Evolutionary conservation across 2,329 filamentous ascomycete genomes (phyloP).

Genomic region (Balansia obtecta): DNA sequence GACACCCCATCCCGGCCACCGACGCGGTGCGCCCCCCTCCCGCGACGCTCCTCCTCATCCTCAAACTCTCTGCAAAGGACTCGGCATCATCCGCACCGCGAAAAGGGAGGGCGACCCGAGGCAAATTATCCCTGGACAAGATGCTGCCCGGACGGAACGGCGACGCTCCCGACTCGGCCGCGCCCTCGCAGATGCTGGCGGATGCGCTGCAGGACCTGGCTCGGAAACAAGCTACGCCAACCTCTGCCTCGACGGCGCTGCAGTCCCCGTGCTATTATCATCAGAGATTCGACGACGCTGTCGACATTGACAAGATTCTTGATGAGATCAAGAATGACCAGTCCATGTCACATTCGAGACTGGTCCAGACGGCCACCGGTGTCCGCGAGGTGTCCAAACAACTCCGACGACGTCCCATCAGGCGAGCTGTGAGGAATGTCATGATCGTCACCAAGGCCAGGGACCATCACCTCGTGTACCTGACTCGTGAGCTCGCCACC

Average conservation of each 20-base stretch:
- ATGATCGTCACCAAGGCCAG: constrained; percentile 99
- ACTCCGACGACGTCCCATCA: constrained; percentile 82
- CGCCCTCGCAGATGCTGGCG: constrained; percentile 50
- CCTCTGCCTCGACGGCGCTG: constrained; percentile 45
- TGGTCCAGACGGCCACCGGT: constrained; percentile 89
- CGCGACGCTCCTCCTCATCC: constrained; percentile 54
- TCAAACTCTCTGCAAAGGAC: constrained; percentile 76
- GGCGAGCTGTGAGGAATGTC: constrained; percentile 79
- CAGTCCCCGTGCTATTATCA: constrained; percentile 97
- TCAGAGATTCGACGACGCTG: constrained; percentile 88
- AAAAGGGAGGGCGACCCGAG: constrained; percentile 48
- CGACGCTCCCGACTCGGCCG: constrained; percentile 28
- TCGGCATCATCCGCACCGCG: constrained; percentile 56
- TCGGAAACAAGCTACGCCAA: constrained; percentile 23
- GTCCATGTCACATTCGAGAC: constrained; percentile 80
- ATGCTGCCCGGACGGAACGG: constrained; percentile 38
- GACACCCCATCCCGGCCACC: constrained; percentile 18
- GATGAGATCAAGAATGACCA: constrained; percentile 88
- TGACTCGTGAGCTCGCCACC: constrained; percentile 75
- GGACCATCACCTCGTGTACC: constrained; percentile 81
- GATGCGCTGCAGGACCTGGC: constrained; percentile 44
- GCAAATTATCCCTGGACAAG: constrained; percentile 47
- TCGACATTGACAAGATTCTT: constrained; percentile 87
- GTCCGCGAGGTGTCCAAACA: constrained; percentile 95
- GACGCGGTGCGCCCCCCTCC: constrained; percentile 40